Conservation (phyloP, 2,329 filamentous ascomycete genomes). For the Talaromyces sp. region DNA sequence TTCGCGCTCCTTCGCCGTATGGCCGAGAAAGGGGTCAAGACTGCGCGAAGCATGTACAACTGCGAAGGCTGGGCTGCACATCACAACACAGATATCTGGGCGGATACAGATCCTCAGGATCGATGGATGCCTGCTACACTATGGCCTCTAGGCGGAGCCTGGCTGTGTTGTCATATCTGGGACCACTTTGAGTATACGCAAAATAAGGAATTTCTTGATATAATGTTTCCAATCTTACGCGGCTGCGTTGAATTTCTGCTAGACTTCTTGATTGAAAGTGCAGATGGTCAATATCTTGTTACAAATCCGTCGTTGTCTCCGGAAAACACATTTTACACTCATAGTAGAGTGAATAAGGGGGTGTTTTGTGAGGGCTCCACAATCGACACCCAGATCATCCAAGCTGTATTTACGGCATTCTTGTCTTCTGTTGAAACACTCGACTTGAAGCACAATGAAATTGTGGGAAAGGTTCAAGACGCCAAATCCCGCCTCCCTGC, state of each 20-base stretch:
- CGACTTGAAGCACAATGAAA: conserved; percentile 9
- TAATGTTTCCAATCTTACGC: conserved; percentile 26
- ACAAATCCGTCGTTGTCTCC: conserved; percentile 18
- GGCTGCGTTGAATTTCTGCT: conserved; percentile 31
- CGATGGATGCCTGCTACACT: conserved; percentile 36
- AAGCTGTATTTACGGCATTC: conserved; percentile 4
- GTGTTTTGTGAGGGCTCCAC: conserved; percentile 7
- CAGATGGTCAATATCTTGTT: conserved; percentile 23
- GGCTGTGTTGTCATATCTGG: conserved; percentile 58
- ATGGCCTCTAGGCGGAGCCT: conserved; percentile 47
- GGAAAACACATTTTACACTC: conserved; percentile 4
- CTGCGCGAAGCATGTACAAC: conserved; percentile 51
- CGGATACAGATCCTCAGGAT: conserved; percentile 50
- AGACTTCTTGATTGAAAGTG: conserved; percentile 29
- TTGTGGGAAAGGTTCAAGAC: conserved; percentile 16
- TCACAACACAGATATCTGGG: conserved; percentile 57
- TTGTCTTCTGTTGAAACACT: background rate
- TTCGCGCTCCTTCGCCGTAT: conserved; percentile 31
- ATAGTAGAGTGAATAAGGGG: background rate
- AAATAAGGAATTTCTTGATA: conserved; percentile 17
- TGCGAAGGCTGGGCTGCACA: conserved; percentile 54
- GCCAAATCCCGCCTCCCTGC: background rate
- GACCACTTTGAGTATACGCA: conserved; percentile 53
- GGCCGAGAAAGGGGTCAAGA: conserved; percentile 43
- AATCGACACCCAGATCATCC: conserved; percentile 16